These are phyloP conservation scores for Scedosporium boydii DNA, from an alignment of 2,329 filamentous ascomycete genomes.

Conservation along the genomic window DNA sequence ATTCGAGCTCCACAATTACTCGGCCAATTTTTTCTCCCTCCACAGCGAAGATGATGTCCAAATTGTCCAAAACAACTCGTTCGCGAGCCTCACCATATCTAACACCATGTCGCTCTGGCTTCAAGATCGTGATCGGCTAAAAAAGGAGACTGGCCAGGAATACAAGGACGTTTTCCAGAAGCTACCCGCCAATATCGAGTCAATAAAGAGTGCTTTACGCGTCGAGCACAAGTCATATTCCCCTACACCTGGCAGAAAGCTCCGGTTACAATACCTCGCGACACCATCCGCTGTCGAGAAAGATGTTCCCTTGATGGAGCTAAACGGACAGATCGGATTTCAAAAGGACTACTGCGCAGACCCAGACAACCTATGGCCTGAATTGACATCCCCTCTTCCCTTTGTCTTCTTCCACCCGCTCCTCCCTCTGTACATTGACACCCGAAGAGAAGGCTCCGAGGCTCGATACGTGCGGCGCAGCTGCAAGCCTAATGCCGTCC, in stretches of 20 bases:
- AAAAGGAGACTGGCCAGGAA: constrained; percentile 56
- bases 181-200: constrained; percentile 32
- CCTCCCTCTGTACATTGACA: constrained; percentile 88
- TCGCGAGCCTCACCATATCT: constrained; percentile 65
- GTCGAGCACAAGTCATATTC: constrained; percentile 43
- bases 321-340: constrained; percentile 69
- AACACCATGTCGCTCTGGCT: constrained; percentile 72
- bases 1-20: constrained; percentile 59
- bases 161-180: constrained; percentile 59
- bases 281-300: constrained; percentile 43
- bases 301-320: constrained; percentile 52
- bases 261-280: constrained; percentile 62
- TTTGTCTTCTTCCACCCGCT: constrained; percentile 83
- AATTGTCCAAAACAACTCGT: constrained; percentile 63
- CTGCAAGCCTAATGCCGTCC: constrained; percentile 77
- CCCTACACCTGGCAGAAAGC: constrained; percentile 38
- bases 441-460: constrained; percentile 73
- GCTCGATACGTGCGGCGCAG: constrained; percentile 88
- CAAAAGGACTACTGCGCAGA: constrained; percentile 64
- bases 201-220: constrained; percentile 31
- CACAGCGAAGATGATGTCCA: constrained; percentile 55
- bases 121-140: constrained; percentile 59
- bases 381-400: constrained; percentile 54
- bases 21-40: constrained; percentile 63
- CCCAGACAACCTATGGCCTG: constrained; percentile 56